Conservation (phyloP, 208 protist genomes). For the Wallacemonas sp. region DNA sequence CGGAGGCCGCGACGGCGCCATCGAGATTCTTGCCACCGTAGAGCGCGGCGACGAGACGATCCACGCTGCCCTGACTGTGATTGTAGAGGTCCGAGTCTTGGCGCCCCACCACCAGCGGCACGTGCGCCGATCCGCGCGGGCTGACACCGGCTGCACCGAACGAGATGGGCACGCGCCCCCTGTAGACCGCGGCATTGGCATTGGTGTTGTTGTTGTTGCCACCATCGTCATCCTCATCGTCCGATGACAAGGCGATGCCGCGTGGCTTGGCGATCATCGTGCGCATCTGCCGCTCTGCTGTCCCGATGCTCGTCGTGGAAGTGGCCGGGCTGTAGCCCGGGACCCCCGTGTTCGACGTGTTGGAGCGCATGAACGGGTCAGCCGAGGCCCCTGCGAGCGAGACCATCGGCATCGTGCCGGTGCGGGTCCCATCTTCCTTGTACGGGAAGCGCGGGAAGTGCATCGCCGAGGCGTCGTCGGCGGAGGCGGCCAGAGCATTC, state of each 20-base stretch:
- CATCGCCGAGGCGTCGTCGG: not conserved
- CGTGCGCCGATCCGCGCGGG: not conserved
- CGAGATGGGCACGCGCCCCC: not conserved
- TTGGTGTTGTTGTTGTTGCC: not conserved
- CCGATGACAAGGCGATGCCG: not conserved
- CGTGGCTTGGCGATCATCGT: conserved; percentile 12
- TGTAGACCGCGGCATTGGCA: too few relatives aligned
- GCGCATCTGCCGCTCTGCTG: conserved; percentile 10
- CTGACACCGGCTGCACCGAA: not conserved
- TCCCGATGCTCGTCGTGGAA: conserved; percentile 6
- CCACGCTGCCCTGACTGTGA: conserved; percentile 6
- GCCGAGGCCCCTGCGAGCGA: too few relatives aligned
- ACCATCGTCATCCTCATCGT: not conserved
- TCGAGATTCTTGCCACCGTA: conserved; percentile 1
- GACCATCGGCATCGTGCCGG: too few relatives aligned
- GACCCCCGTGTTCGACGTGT: too few relatives aligned
- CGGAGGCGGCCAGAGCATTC: not conserved
- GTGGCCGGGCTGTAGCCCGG: not conserved
- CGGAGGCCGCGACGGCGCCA: not conserved
- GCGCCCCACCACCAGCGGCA: not conserved
- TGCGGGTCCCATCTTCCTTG: not conserved
- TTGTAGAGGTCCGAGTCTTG: not conserved
- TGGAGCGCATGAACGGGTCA: too few relatives aligned
- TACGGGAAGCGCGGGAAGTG: not conserved
- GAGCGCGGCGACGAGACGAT: conserved; percentile 8